Conservation (phyloP, 768 basidiomycete species). For the Baorangia bicolor region DNA sequence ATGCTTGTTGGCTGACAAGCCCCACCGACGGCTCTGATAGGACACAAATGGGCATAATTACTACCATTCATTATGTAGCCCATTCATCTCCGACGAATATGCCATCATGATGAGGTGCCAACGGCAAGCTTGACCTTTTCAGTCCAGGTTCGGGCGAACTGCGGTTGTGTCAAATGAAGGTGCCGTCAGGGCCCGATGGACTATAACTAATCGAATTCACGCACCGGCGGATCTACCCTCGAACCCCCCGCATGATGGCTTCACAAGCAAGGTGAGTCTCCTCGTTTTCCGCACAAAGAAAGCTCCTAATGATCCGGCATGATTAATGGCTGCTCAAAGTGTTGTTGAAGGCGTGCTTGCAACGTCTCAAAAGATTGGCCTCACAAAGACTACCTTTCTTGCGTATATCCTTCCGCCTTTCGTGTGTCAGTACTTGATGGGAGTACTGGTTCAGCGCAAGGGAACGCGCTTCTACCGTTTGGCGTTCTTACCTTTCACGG, state of each 20-base stretch:
- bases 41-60: neutral
- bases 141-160: neutral
- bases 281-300: neutral
- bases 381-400: constrained; percentile 25
- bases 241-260: neutral
- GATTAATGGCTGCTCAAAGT: neutral
- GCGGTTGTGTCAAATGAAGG: neutral
- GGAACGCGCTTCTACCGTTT: constrained; percentile 42
- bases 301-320: neutral
- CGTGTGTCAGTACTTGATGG: constrained; percentile 49
- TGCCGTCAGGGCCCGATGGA: neutral
- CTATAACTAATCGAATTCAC: neutral
- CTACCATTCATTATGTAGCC: neutral
- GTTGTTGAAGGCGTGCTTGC: constrained; percentile 1
- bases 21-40: too few relatives aligned
- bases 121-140: neutral
- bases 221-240: neutral
- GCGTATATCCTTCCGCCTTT: constrained; percentile 44
- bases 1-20: too few relatives aligned
- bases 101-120: neutral
- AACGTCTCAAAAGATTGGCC: neutral
- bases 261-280: constrained; percentile 3
- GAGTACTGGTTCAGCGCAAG: constrained; percentile 51
- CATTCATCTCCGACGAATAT: neutral
- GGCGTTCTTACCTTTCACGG: constrained; percentile 46